Evolutionary conservation across 768 basidiomycete genomes (phyloP), one percentile per base, ranked within the genome.

Genomic region (Leccinum disarticulatum): DNA sequence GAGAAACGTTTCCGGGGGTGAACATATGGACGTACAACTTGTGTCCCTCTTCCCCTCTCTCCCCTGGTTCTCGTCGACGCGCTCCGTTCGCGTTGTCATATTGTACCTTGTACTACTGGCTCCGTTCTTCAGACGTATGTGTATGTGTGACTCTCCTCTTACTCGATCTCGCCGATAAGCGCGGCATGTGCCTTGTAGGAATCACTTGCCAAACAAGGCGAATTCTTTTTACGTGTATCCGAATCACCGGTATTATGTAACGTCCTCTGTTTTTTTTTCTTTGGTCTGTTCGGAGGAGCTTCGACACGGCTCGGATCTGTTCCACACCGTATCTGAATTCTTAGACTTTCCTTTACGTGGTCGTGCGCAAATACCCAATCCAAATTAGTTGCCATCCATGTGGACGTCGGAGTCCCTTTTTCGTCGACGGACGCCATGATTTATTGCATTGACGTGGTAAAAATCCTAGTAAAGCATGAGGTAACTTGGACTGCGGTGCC

Each of bases 161-260:
- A 25, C 43, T 46, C 43, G 43, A 46, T 46, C 10, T 46, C 6
- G 43, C n/a, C 41, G 41, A 19, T 43, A 43, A n/a, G 41, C 41
- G 41, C 19, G 19, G 43, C 43, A 19, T 46, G 43, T 46, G 43
- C 43, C 43, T 46, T 46, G 43, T n/a, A 46, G 2, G 19, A 46
- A 46, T 22, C 43, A 46, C 43, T 46, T 46, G 10, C 43, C 43
- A 46, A 46, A 46, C 43, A 10, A 19, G 43, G 43, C 43, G 19
- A 46, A 13, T 46, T 46, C 43, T 19, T 57, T 55, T 57, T 57
- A 57, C 56, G 56, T 57, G 52, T 57, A 57, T 38, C 52, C 52
- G n/a, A n/a, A 17, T 57, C 49, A 25, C 17, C 13, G 51, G 51
- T 57, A n/a, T 38, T 41, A n/a, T n/a, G n/a, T n/a, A n/a, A n/a